Evolutionary conservation across 805 yeast species (phyloP).

Genomic region (Yamadazyma paraphyllophila): DNA sequence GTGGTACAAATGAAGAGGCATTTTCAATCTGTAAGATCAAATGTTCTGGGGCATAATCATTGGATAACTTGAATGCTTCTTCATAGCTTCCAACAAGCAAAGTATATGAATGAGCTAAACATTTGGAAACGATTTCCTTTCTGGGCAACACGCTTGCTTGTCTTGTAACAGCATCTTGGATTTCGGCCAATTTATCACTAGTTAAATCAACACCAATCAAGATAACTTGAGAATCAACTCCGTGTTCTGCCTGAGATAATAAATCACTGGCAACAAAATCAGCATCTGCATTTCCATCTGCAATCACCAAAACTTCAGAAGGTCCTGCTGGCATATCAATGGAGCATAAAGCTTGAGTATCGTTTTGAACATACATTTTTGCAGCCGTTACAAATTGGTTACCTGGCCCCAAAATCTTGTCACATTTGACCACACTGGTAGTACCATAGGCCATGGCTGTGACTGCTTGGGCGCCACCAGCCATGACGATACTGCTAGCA

Average conservation of each 20-base stretch:
- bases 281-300: constrained; percentile 84
- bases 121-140: constrained; percentile 87
- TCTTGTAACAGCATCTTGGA: constrained; percentile 77
- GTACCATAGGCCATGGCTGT: constrained; percentile 99
- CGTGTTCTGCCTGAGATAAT: constrained; percentile 98
- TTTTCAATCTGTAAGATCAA: constrained; percentile 85
- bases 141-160: constrained; percentile 89
- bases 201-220: constrained; percentile 77
- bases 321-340: constrained; percentile 99
- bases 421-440: constrained; percentile 85
- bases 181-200: constrained; percentile 54
- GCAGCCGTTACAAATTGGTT: constrained; percentile 99
- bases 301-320: constrained; percentile 93
- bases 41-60: constrained; percentile 96
- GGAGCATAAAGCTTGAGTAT: constrained; percentile 89
- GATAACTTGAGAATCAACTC: constrained; percentile 96
- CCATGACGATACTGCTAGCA: constrained; percentile 83
- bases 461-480: constrained; percentile 99
- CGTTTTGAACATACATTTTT: constrained; percentile 95
- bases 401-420: constrained; percentile 97
- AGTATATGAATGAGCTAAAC: constrained; percentile 88
- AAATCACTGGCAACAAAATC: constrained; percentile 97
- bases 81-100: constrained; percentile 65
- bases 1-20: constrained; percentile 68
- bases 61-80: constrained; percentile 84